Base-by-base conservation (phyloP, 164 flowering plant genomes). In the Chloranthus sessilifolius region DNA sequence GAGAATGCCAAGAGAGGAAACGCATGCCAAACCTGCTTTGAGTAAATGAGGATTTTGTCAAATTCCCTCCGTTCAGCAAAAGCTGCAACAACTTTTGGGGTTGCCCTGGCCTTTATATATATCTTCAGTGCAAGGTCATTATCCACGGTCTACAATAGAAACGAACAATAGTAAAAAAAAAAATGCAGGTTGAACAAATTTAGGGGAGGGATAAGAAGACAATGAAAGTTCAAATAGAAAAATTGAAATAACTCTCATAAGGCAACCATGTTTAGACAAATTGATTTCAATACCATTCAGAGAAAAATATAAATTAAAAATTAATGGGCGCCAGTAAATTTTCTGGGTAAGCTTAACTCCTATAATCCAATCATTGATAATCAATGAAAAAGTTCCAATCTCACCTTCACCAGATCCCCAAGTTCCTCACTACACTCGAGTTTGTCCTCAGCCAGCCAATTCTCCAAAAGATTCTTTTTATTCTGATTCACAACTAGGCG, bases 31-130 rank as follows among this genome's bases (percentile, higher is more conserved):
- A 89, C 99, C 95, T 94, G 99, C 71, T 89, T 94, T 16, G 99
- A 94, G 75, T 94, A 94, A 27, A 94, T 81, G 22, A 94, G 72
- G 53, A 94, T 94, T 57, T 94, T 94, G 74, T 94, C 99, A 62
- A 94, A 94, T 68, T 94, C 99, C 66, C 96, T 79, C 24, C 97
- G 66, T 60, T 94, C 99, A 40, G 99, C 99, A 80, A 94, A 94
- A 65, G 99, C 99, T 16, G 99, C 99, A 59, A 94, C 99, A 56
- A 94, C 99, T 71, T 94, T 94, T 5, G 97, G 97, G 23, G 99
- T 94, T 56, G 99, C 97, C 62, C 99, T 74, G 24, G 99, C 99
- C 75, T 94, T 94, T 34, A 94, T 94, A 50, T 87, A 94, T 52
- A 94, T 87, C 68, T 94, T 94, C 58, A 94, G 66, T 0, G 99